These are phyloP conservation scores for Boletus pseudo-olivaceus DNA, from an alignment of 768 basidiomycete genomes.

Conservation along the genomic window DNA sequence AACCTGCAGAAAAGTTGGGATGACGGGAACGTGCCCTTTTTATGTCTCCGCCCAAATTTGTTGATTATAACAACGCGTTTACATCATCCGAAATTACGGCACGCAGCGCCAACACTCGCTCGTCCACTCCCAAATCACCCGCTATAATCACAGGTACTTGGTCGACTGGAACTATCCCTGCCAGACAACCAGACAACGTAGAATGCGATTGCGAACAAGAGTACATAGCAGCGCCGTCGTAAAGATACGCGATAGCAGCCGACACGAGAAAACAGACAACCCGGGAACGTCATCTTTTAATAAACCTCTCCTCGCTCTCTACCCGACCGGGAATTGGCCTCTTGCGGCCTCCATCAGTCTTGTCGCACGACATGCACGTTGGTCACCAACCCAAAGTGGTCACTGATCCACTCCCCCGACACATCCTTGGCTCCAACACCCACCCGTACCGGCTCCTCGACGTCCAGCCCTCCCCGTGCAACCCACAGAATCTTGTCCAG, in stretches of 20 bases:
- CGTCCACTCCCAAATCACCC: neutral
- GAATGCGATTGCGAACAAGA: neutral
- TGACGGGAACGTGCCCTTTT: slow-evolving; percentile 20
- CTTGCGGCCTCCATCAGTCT: slow-evolving; percentile 9
- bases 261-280: neutral
- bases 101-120: neutral
- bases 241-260: slow-evolving; percentile 7
- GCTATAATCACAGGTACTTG: slow-evolving; percentile 16
- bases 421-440: slow-evolving; percentile 51
- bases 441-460: slow-evolving; percentile 52
- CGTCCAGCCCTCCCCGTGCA: slow-evolving; percentile 43
- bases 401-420: slow-evolving; percentile 53
- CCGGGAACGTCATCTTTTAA: slow-evolving; percentile 1
- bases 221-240: neutral
- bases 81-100: slow-evolving; percentile 10
- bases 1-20: slow-evolving; percentile 14
- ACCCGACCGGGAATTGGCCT: neutral
- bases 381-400: slow-evolving; percentile 62
- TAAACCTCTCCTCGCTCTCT: neutral
- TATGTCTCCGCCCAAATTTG: slow-evolving; percentile 33
- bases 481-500: slow-evolving; percentile 68
- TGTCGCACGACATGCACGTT: slow-evolving; percentile 29
- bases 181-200: neutral
- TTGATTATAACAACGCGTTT: neutral
- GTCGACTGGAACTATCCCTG: neutral